Evolutionary conservation across 1,139 yeast species (phyloP), one percentile per base, ranked within the genome.

Genomic region (Scheffersomyces parashehatae): DNA sequence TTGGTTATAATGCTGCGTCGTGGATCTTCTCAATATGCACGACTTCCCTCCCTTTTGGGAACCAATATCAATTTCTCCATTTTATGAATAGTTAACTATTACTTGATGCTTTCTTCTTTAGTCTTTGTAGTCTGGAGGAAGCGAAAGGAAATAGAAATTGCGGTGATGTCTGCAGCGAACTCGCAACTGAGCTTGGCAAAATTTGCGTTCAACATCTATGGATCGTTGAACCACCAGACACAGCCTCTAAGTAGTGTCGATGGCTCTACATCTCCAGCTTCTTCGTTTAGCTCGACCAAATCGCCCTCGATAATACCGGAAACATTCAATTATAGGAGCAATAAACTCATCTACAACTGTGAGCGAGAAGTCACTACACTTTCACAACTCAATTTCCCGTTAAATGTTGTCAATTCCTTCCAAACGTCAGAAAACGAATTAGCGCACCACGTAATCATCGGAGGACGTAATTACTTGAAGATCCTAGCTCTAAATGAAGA

Each of bases 391-490:
- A 64, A 63, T 46, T 71, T 62, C 39, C 62, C 70, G 11, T 45
- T 44, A 16, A 26, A 20, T n/a, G 39, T 35, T n/a, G 33, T 13
- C 7, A 38, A 37, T 29, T 13, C 38, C 16, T 31, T 31, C 35
- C 35, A 31, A 31, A 14, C 35, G 12, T 64, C 60, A 16, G 29
- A 26, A 36, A 30, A 33, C 38, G 40, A 35, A 28, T 40, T 50
- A 32, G 42, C 61, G 42, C 46, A 54, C 40, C 71, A 76, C 48
- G 76, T 80, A 14, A 79, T 80, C 0, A 62, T 82, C 8, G 86
- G 86, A 2, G 86, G 88, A 1, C 77, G 82, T 49, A 81, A 81
- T 52, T 70, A 75, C 48, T 63, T 83, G 39, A 81, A 78, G 50
- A 52, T 82, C 6, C 58, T 82, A 37, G 71, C 73, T 34, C 59